phyloP scores from a whole-genome alignment of 2,329 filamentous ascomycete genomes.

The Hawksworthiomyces lignivorus region DNA sequence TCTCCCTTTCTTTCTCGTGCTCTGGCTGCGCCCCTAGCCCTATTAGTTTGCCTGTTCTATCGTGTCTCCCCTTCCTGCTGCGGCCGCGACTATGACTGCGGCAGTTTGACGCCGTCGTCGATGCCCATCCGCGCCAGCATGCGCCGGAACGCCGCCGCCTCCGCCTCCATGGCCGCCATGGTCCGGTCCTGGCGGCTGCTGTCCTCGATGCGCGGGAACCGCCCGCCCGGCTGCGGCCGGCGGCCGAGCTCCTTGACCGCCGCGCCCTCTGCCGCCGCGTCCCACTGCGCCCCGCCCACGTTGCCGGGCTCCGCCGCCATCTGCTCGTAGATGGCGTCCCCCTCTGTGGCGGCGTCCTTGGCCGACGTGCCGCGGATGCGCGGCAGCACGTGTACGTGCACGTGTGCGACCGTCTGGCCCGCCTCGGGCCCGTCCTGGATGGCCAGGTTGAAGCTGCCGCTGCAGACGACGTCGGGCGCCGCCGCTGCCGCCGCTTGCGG shows the following conservation, averaged over 20 bases:
- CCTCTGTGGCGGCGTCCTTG: constrained; percentile 29
- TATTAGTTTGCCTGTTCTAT: too few relatives aligned
- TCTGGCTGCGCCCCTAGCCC: too few relatives aligned
- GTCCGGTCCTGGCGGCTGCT: constrained; percentile 58
- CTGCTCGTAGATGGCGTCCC: constrained; percentile 71
- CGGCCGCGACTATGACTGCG: too few relatives aligned
- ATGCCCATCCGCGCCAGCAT: constrained; percentile 36
- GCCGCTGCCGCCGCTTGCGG: constrained; percentile 21
- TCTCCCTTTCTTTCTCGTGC: too few relatives aligned
- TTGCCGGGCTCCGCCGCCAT: constrained; percentile 83
- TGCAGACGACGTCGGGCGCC: constrained; percentile 25
- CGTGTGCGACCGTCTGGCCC: constrained; percentile 88
- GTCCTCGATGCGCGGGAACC: constrained; percentile 65
- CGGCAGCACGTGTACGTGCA: constrained; percentile 89
- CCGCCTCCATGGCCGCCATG: constrained; percentile 68
- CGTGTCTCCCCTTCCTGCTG: too few relatives aligned
- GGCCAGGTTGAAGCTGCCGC: constrained; percentile 78
- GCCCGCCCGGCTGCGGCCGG: constrained; percentile 43
- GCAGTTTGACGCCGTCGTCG: too few relatives aligned
- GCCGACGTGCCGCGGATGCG: constrained; percentile 50
- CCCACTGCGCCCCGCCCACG: constrained; percentile 62
- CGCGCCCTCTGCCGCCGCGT: constrained; percentile 22
- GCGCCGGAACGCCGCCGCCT: constrained; percentile 60
- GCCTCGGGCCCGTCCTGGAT: constrained; percentile 89
- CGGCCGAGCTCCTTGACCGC: neutral